Evolutionary conservation across 345 rosid species (phyloP).

Genomic region (Acer yangbiense): DNA sequence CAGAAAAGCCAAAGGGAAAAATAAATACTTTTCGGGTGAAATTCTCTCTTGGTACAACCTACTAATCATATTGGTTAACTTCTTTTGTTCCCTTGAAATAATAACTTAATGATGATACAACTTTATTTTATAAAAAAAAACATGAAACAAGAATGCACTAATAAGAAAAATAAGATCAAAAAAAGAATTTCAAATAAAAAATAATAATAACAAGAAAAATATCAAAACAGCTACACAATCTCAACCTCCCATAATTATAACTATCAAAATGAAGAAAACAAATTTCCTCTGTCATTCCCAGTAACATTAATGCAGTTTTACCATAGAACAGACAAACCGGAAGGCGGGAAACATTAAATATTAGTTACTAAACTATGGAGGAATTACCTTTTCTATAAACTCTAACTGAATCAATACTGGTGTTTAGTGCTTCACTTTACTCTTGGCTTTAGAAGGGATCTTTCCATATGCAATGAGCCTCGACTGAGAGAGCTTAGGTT

Average conservation of each 20-base stretch:
- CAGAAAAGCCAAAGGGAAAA: background rate
- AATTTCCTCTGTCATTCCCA: background rate
- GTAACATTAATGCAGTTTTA: background rate
- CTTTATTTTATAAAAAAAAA: background rate
- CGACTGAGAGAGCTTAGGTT: constrained; percentile 51
- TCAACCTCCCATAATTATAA: background rate
- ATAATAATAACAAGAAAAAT: no score
- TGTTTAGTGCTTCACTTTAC: constrained; percentile 27
- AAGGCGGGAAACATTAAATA: constrained; percentile 5
- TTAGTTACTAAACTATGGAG: background rate
- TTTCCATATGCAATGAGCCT: constrained; percentile 74
- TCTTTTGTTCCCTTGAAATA: background rate
- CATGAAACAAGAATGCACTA: background rate
- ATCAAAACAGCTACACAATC: background rate
- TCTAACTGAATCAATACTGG: background rate
- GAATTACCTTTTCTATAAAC: constrained; percentile 4
- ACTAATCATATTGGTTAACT: background rate
- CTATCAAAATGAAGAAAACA: background rate
- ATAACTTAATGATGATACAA: background rate
- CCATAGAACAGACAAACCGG: background rate
- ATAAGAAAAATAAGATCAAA: no score
- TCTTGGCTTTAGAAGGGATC: constrained; percentile 37
- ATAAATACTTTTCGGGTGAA: background rate
- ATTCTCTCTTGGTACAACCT: background rate
- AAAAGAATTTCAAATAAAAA: background rate